Conservation (phyloP, 768 basidiomycete genomes). For the Dacryopinax spathularia region DNA sequence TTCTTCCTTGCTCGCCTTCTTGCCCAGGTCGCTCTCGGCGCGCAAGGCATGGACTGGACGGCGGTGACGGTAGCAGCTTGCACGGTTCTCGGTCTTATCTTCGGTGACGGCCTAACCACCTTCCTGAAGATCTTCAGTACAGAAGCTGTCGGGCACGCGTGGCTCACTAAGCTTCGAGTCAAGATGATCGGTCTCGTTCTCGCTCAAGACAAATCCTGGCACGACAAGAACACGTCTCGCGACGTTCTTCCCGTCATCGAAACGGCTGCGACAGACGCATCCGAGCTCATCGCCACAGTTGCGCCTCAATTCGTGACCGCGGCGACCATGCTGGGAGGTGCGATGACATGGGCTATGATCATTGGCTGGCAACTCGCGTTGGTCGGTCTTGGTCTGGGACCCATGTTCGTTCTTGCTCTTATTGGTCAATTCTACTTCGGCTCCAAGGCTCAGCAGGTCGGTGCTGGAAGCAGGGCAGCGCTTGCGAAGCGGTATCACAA, state of each 20-base stretch:
- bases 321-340: slow-evolving; percentile 62
- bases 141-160: slow-evolving; percentile 56
- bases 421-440: slow-evolving; percentile 59
- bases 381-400: slow-evolving; percentile 74
- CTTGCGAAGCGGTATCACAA: slow-evolving; percentile 78
- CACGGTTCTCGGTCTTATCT: slow-evolving; percentile 35
- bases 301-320: slow-evolving; percentile 62
- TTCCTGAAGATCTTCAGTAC: slow-evolving; percentile 69
- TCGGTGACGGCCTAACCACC: slow-evolving; percentile 57
- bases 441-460: slow-evolving; percentile 54
- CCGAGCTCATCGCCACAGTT: slow-evolving; percentile 57
- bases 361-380: slow-evolving; percentile 87
- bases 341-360: slow-evolving; percentile 77
- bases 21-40: slow-evolving; percentile 20
- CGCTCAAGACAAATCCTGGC: slow-evolving; percentile 73
- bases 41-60: slow-evolving; percentile 13
- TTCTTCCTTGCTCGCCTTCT: slow-evolving; percentile 72
- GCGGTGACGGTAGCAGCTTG: slow-evolving; percentile 12
- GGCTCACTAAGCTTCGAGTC: slow-evolving; percentile 56
- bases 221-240: slow-evolving; percentile 55
- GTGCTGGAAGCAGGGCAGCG: slow-evolving; percentile 76
- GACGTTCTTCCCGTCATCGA: slow-evolving; percentile 59
- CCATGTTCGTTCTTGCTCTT: slow-evolving; percentile 66
- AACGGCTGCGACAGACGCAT: slow-evolving; percentile 82
- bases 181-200: slow-evolving; percentile 45